phyloP scores from a whole-genome alignment of 805 yeast species.

The Wickerhamiella spandovensis region DNA sequence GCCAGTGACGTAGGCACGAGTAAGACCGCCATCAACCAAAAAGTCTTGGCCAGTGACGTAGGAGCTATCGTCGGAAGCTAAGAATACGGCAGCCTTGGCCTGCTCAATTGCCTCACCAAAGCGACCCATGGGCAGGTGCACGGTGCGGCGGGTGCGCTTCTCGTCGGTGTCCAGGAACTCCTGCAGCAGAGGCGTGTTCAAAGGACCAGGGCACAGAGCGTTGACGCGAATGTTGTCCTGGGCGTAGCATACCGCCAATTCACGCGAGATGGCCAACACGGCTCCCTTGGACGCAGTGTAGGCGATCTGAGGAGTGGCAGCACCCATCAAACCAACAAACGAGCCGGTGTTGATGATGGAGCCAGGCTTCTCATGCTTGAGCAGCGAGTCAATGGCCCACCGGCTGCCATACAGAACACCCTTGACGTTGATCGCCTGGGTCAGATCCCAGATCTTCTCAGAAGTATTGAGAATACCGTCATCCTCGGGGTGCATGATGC shows the following conservation, averaged over 20 bases:
- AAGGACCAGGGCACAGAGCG: constrained; percentile 46
- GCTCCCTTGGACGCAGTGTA: constrained; percentile 30
- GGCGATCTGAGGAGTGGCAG: constrained; percentile 29
- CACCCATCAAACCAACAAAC: constrained; percentile 26
- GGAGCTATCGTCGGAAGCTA: constrained; percentile 37
- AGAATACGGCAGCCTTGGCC: constrained; percentile 45
- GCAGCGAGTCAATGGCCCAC: constrained; percentile 24
- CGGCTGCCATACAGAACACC: constrained; percentile 27
- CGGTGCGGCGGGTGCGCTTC: constrained; percentile 30
- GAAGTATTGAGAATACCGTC: constrained; percentile 24
- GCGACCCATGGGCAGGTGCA: constrained; percentile 38
- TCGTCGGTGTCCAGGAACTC: constrained; percentile 43
- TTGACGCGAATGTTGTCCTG: constrained; percentile 41
- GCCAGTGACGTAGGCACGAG: constrained; percentile 23
- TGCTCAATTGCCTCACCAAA: constrained; percentile 56
- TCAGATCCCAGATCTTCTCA: constrained; percentile 26
- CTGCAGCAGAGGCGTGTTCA: constrained; percentile 47
- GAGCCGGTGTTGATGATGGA: constrained; percentile 29
- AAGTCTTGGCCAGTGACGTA: constrained; percentile 50
- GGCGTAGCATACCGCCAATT: constrained; percentile 48
- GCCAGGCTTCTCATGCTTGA: constrained; percentile 19
- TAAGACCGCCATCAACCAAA: constrained; percentile 43
- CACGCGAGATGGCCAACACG: constrained; percentile 26
- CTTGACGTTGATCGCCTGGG: constrained; percentile 26
- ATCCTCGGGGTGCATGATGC: constrained; percentile 34